A percentile compares a stretch with the other conserved stretches of the same genome.
Conservation (phyloP, 306 rosid genomes). For the Datisca glomerata region DNA sequence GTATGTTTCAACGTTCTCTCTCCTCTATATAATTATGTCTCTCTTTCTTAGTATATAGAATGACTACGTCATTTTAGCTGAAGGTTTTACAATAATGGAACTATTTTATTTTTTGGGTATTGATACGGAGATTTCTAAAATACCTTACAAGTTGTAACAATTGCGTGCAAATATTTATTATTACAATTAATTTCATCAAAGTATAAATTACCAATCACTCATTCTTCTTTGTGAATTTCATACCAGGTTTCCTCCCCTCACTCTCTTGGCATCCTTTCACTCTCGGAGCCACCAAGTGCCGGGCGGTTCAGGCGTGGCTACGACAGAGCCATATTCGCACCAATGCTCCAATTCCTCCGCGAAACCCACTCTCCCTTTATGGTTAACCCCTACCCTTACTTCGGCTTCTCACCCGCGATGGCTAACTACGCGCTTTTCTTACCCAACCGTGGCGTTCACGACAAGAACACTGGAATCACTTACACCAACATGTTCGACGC, state of each 20-base stretch:
- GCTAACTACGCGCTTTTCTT: slow-evolving; percentile 45
- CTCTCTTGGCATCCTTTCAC: slow-evolving; percentile 48
- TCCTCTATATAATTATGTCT: too few species aligned
- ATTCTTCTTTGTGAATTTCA: too few species aligned
- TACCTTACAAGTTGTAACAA: too few species aligned
- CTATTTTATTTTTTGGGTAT: too few species aligned
- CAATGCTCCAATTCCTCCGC: slow-evolving; percentile 42
- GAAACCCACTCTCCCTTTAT: slow-evolving; percentile 60
- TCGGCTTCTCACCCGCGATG: slow-evolving; percentile 44
- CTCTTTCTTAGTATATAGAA: too few species aligned
- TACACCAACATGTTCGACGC: slow-evolving; percentile 77
- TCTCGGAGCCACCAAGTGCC: slow-evolving; percentile 52
- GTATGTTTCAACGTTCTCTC: too few species aligned
- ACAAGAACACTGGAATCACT: slow-evolving; percentile 26
- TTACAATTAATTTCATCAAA: too few species aligned
- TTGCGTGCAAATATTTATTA: too few species aligned
- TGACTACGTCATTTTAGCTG: too few species aligned
- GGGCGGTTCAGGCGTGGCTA: slow-evolving; percentile 60
- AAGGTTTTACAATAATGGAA: too few species aligned
- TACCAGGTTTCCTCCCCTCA: slow-evolving; percentile 67
- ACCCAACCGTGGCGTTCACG: slow-evolving; percentile 45
- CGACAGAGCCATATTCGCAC: slow-evolving; percentile 27
- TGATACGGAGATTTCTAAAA: too few species aligned
- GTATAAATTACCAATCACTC: too few species aligned
- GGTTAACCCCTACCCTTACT: slow-evolving; percentile 90